Evolutionary conservation across 768 basidiomycete genomes (phyloP).

Genomic region (Suillus subalutaceus): DNA sequence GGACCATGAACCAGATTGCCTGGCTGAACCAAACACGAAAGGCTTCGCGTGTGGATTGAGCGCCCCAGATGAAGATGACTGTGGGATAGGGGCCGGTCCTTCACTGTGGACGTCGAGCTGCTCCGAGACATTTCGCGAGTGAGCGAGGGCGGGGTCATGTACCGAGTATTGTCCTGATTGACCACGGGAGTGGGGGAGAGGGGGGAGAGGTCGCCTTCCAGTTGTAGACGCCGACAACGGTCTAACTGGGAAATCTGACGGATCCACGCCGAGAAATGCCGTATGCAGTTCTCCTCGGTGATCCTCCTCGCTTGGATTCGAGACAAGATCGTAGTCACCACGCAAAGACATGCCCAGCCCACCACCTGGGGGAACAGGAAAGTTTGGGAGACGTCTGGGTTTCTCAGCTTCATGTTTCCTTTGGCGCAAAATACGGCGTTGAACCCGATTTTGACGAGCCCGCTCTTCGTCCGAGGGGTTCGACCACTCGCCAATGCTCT

Average conservation of each 20-base stretch:
- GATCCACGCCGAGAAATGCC: conserved; percentile 47
- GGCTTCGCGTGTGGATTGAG: conserved; percentile 85
- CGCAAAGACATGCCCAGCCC: conserved; percentile 42
- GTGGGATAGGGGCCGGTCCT: conserved; percentile 17
- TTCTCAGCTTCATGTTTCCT: conserved; percentile 54
- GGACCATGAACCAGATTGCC: conserved; percentile 38
- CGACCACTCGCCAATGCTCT: conserved; percentile 89
- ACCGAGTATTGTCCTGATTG: conserved; percentile 62
- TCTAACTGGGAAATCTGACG: conserved; percentile 47
- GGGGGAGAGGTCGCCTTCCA: conserved; percentile 55
- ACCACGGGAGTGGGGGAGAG: conserved; percentile 66
- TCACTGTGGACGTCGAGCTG: conserved; percentile 39
- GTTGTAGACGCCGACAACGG: conserved; percentile 47
- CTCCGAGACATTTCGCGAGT: conserved; percentile 55
- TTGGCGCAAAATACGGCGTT: conserved; percentile 59
- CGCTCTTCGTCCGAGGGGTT: conserved; percentile 91
- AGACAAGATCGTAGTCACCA: conserved; percentile 72
- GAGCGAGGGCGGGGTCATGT: conserved; percentile 64
- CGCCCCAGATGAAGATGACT: conserved; percentile 27
- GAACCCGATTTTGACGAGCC: conserved; percentile 66
- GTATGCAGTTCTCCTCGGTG: conserved; percentile 36
- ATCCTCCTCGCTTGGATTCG: conserved; percentile 86
- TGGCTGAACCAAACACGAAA: conserved; percentile 70
- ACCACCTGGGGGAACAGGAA: conserved; percentile 74
- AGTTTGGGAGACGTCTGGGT: conserved; percentile 76